Base-by-base conservation (phyloP, 306 rosid species). In the Vachellia collinsii region DNA sequence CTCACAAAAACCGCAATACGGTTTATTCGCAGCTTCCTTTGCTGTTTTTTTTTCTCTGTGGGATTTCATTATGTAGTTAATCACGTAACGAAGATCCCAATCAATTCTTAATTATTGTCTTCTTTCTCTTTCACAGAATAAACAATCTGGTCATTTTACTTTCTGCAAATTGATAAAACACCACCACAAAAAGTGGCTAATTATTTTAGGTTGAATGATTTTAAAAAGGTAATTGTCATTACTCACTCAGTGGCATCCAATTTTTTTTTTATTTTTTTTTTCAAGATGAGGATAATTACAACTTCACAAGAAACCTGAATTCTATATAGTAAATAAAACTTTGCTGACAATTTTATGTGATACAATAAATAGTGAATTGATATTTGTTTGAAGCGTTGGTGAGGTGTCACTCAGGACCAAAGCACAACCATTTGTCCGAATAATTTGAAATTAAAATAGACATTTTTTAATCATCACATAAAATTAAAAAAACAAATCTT, bases 11-110 rank as follows among this genome's bases (percentile, higher is more conserved):
- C 23, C 61, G 19, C 75, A 36, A 0, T 29, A 16, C 37, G 11
- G 23, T 53, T 8, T 11, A 10, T 17, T 34, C 48, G 68, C 81
- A 53, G 79, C 43, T 74, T 82, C 56, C 64, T 59, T 76, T 75
- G 17, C 12, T 17, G 0, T 53, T 75, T 68, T 1, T n/a, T 10
- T 17, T 11, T 6, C 3, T 1, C 19, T 47, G 25, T 38, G 25
- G 68, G 1, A 17, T 34, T 29, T 53, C 23, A 46, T 74, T 62
- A 7, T 19, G 53, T 36, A 37, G 17, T 46, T 20, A 0, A 38
- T 74, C 66, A 51, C 64, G 78, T 53, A 74, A 53, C 37, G 13
- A 38, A 74, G 44, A 74, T 42, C 3, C 39, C 39, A 70, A 23
- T 70, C 47, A 68, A 62, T 43, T 69, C 9, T 62, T 11, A 25